Percentiles rank a stretch among this genome's conserved stretches.
These are phyloP conservation scores for Penicillium pancosmium DNA, from an alignment of 495 filamentous ascomycete species.

Conservation along the genomic window DNA sequence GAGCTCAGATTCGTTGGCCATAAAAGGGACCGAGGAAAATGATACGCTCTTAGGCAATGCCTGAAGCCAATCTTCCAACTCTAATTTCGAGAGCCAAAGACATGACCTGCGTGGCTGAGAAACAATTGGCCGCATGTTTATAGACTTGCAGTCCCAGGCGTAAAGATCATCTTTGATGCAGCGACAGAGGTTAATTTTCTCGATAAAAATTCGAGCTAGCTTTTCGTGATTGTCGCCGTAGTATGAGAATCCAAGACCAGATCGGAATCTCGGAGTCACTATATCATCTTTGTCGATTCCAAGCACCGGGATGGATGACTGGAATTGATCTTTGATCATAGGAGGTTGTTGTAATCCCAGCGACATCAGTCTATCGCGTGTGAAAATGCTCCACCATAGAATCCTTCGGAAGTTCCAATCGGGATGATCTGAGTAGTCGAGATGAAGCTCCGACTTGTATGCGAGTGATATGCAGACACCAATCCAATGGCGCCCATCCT, in stretches of 20 bases:
- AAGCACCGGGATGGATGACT: slow-evolving; percentile 3
- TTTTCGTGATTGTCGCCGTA: slow-evolving; percentile 4
- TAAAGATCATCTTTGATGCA: slow-evolving; percentile 16
- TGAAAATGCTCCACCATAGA: slow-evolving; percentile 24
- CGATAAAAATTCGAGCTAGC: slow-evolving; percentile 12
- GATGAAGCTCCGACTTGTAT: slow-evolving; percentile 13
- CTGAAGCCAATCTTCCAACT: slow-evolving; percentile 13
- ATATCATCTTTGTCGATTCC: neutral
- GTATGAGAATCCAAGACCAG: neutral
- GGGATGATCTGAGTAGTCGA: neutral
- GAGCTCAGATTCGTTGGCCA: slow-evolving; percentile 6
- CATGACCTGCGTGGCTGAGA: neutral
- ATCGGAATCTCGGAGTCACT: neutral
- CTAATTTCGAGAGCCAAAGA: slow-evolving; percentile 13
- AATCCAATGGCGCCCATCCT: slow-evolving; percentile 23
- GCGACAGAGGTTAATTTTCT: slow-evolving; percentile 18
- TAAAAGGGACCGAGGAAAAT: slow-evolving; percentile 8
- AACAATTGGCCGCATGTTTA: neutral
- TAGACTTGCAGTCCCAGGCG: slow-evolving; percentile 8
- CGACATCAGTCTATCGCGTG: slow-evolving; percentile 16
- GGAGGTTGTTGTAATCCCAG: slow-evolving; percentile 15
- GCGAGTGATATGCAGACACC: slow-evolving; percentile 12
- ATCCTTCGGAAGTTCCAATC: slow-evolving; percentile 11
- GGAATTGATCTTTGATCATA: slow-evolving; percentile 20
- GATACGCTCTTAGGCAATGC: slow-evolving; percentile 6